Evolutionary conservation across 768 basidiomycete species (phyloP).

Genomic region (Jaapia argillacea): DNA sequence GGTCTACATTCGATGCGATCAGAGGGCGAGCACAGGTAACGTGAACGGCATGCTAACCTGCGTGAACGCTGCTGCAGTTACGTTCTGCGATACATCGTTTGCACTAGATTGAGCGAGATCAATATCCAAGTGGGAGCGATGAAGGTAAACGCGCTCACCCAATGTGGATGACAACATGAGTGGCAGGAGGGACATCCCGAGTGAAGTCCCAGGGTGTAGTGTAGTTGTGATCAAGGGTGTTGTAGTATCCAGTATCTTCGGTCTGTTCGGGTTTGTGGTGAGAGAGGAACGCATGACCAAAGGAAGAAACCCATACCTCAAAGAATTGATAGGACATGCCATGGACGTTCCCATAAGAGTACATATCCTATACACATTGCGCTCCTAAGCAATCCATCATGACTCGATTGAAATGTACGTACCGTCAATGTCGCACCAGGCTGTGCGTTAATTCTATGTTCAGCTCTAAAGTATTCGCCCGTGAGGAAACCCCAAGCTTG

Average conservation of each 20-base stretch:
- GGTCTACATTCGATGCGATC: constrained; percentile 20
- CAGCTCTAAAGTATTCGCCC: constrained; percentile 40
- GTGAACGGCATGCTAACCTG: constrained; percentile 20
- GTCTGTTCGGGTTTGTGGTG: constrained; percentile 23
- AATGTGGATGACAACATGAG: constrained; percentile 48
- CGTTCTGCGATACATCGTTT: constrained; percentile 43
- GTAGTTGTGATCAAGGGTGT: constrained; percentile 46
- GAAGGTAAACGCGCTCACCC: constrained; percentile 23
- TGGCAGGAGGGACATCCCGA: constrained; percentile 33
- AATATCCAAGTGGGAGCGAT: neutral
- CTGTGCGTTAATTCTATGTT: constrained; percentile 41
- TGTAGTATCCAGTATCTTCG: constrained; percentile 46
- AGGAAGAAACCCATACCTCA: constrained; percentile 19
- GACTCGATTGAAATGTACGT: constrained; percentile 4
- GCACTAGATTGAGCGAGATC: constrained; percentile 23
- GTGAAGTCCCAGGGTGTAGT: constrained; percentile 50
- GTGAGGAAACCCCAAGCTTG: constrained; percentile 49
- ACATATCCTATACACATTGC: constrained; percentile 28
- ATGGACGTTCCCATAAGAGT: constrained; percentile 43
- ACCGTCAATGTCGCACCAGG: constrained; percentile 43
- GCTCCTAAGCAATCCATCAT: neutral
- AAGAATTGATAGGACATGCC: constrained; percentile 43
- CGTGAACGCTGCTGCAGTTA: constrained; percentile 33
- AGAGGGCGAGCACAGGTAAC: neutral
- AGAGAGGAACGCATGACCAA: neutral